A percentile compares a stretch with the other conserved stretches of the same genome.
phyloP scores from a whole-genome alignment of 108 stramenopile genomes.

The Cyclostephanos invisitatus region DNA sequence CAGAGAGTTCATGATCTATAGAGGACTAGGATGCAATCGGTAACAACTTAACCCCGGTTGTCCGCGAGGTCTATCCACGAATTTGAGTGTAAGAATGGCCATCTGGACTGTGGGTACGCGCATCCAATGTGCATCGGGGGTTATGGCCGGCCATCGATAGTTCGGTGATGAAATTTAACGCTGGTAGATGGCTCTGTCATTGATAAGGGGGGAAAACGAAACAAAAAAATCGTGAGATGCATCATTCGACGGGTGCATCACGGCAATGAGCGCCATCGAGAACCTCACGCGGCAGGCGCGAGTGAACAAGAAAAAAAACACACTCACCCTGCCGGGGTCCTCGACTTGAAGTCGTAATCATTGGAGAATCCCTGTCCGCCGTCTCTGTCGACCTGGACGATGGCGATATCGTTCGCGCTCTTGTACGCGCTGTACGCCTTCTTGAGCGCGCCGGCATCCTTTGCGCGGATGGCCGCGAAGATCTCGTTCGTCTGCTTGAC shows the following conservation, averaged over 20 bases:
- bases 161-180: conserved; percentile 6
- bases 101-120: neutral
- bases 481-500: conserved; percentile 78
- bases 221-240: neutral
- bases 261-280: neutral
- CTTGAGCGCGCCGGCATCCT: conserved; percentile 80
- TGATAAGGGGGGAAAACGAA: neutral
- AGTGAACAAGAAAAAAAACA: neutral
- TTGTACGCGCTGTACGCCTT: conserved; percentile 69
- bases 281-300: neutral
- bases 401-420: conserved; percentile 53
- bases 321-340: conserved; percentile 65
- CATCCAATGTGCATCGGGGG: neutral
- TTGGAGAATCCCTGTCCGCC: conserved; percentile 77
- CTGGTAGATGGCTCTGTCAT: conserved; percentile 19
- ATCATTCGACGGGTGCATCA: neutral
- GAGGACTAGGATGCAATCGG: neutral
- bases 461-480: conserved; percentile 77
- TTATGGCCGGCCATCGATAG: neutral
- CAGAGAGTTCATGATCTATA: conserved; percentile 15
- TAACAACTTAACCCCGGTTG: conserved; percentile 2
- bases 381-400: conserved; percentile 39
- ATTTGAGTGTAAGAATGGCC: neutral
- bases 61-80: neutral
- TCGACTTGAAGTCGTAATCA: conserved; percentile 75